Conservation (phyloP, 1,139 yeast species). For the Eremothecium cymbalariae region DNA sequence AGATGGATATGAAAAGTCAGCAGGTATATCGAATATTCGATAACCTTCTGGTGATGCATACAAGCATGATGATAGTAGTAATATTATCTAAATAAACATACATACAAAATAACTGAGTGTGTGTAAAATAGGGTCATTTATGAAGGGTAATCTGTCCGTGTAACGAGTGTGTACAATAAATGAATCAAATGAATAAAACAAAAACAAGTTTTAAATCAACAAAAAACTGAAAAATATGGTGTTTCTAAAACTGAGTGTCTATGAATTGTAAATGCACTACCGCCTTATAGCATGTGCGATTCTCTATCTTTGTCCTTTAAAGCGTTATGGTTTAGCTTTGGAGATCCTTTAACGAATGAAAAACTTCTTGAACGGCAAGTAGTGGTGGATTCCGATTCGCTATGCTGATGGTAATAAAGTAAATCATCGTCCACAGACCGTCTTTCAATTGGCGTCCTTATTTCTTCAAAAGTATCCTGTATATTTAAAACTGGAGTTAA, state of each 20-base stretch:
- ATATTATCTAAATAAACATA: too few relatives aligned
- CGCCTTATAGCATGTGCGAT: conserved; percentile 3
- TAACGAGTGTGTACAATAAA: too few relatives aligned
- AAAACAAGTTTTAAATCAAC: too few relatives aligned
- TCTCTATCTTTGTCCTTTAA: conserved; percentile 6
- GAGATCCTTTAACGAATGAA: conserved; percentile 10
- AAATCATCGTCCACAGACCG: conserved; percentile 28
- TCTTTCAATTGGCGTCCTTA: conserved; percentile 17
- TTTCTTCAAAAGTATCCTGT: conserved; percentile 10
- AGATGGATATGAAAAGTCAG: too few relatives aligned
- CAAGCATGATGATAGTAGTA: too few relatives aligned
- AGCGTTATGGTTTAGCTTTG: conserved; percentile 2
- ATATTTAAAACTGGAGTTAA: conserved; percentile 20
- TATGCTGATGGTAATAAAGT: conserved; percentile 21
- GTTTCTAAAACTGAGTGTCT: conserved; percentile 1
- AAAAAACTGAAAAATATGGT: neutral
- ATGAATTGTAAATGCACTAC: neutral
- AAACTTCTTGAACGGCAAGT: conserved; percentile 9
- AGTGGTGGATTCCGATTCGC: conserved; percentile 16
- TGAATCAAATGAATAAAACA: too few relatives aligned
- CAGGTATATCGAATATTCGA: too few relatives aligned
- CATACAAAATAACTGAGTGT: too few relatives aligned
- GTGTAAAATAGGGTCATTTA: too few relatives aligned
- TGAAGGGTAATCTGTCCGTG: too few relatives aligned
- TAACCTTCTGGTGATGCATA: too few relatives aligned